Conservation (phyloP, 2,329 filamentous ascomycete genomes). For the Trematosphaeria pertusa region DNA sequence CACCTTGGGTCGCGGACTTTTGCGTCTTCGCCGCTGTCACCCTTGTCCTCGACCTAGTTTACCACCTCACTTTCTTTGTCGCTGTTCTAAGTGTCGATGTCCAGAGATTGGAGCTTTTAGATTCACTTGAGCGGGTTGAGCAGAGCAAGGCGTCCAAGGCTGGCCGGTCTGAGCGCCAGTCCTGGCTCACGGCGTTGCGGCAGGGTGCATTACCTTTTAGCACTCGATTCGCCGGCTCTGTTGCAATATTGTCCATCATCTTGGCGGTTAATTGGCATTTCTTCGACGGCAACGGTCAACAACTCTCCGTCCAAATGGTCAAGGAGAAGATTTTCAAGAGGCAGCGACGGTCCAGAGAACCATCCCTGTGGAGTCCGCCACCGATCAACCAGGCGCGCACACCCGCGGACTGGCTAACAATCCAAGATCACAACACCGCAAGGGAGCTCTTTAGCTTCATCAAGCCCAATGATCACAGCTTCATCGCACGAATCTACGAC, state of each 20-base stretch:
- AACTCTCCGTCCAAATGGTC: constrained; percentile 32
- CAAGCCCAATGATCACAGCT: constrained; percentile 74
- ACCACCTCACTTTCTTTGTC: constrained; percentile 79
- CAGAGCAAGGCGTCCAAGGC: constrained; percentile 50
- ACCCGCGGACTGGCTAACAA: constrained; percentile 76
- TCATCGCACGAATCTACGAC: constrained; percentile 76
- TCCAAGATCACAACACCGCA: constrained; percentile 81
- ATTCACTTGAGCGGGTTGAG: constrained; percentile 65
- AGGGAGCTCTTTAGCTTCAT: constrained; percentile 78
- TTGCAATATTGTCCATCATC: constrained; percentile 75
- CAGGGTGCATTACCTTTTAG: constrained; percentile 71
- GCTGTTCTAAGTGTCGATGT: constrained; percentile 82
- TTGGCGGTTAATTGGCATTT: constrained; percentile 80
- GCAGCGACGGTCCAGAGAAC: constrained; percentile 21
- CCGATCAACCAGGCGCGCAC: constrained; percentile 76
- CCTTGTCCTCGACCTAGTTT: constrained; percentile 78
- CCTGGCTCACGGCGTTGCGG: constrained; percentile 68
- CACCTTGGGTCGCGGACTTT: constrained; percentile 74
- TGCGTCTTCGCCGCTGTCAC: constrained; percentile 79
- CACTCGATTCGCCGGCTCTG: constrained; percentile 76
- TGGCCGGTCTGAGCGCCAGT: constrained; percentile 54
- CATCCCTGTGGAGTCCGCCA: constrained; percentile 50
- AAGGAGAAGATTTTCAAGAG: constrained; percentile 31
- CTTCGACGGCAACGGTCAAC: constrained; percentile 64
- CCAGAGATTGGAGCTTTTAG: constrained; percentile 75